Evolutionary conservation across 345 rosid species (phyloP).

Genomic region (Citrus cavaleriei): DNA sequence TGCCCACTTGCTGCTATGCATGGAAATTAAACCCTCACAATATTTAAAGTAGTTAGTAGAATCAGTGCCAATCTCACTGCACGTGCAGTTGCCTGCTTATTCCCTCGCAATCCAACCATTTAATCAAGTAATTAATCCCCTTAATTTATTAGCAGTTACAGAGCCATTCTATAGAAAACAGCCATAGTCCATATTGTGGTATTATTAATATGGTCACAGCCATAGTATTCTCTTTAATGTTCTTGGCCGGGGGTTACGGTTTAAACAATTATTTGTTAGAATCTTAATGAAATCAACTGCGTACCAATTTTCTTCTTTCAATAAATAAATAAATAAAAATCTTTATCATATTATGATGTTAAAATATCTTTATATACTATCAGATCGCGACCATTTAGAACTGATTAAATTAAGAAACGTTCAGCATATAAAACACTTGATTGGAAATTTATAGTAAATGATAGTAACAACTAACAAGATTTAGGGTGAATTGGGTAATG

Average conservation of each 20-base stretch:
- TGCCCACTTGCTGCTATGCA: slow-evolving; percentile 18
- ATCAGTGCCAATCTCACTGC: neutral
- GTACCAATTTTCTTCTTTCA: too few species aligned
- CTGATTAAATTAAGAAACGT: too few species aligned
- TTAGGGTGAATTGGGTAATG: too few species aligned
- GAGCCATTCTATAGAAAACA: neutral
- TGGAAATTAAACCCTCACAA: too few species aligned
- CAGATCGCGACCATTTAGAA: too few species aligned
- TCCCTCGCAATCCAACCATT: slow-evolving; percentile 1
- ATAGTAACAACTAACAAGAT: too few species aligned
- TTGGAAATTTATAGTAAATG: too few species aligned
- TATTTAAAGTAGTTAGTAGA: neutral
- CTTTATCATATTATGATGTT: too few species aligned
- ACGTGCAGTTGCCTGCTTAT: slow-evolving; percentile 26
- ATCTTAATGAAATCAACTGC: neutral
- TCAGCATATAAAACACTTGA: too few species aligned
- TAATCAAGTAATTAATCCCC: neutral
- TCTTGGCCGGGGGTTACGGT: neutral
- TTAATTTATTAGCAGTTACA: neutral
- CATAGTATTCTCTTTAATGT: neutral
- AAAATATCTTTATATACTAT: too few species aligned
- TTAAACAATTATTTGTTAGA: neutral
- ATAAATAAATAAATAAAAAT: too few species aligned
- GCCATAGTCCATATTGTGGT: too few species aligned
- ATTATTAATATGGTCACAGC: neutral